Evolutionary conservation across 768 basidiomycete genomes (phyloP).

Genomic region (Terana coerulea): DNA sequence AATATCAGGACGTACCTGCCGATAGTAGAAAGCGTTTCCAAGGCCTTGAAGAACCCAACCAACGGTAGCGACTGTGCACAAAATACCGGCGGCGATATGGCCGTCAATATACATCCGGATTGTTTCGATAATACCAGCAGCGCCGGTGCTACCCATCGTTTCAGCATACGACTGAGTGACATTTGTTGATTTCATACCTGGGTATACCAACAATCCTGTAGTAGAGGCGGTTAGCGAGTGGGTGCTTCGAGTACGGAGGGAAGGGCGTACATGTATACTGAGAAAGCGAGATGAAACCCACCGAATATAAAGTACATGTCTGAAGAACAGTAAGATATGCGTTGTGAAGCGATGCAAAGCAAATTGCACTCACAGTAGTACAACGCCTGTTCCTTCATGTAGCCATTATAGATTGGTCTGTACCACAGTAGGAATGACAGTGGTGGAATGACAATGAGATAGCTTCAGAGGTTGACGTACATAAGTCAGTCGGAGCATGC

Average conservation of each 20-base stretch:
- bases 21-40: constrained; percentile 78
- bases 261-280: constrained; percentile 76
- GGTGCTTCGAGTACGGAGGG: background rate
- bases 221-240: constrained; percentile 18
- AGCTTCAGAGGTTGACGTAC: constrained; percentile 43
- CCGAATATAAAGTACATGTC: constrained; percentile 97
- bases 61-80: constrained; percentile 75
- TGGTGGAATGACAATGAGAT: constrained; percentile 71
- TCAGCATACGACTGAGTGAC: constrained; percentile 31
- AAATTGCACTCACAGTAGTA: constrained; percentile 77
- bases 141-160: constrained; percentile 64
- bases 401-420: constrained; percentile 95
- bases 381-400: constrained; percentile 94
- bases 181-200: constrained; percentile 39
- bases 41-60: constrained; percentile 88
- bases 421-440: constrained; percentile 95
- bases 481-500: constrained; percentile 16
- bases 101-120: constrained; percentile 73
- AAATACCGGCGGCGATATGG: constrained; percentile 74
- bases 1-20: constrained; percentile 52
- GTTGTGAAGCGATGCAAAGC: constrained; percentile 18
- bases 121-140: constrained; percentile 92
- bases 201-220: constrained; percentile 91
- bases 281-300: constrained; percentile 92
- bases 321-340: constrained; percentile 32